A percentile compares a stretch with the other conserved stretches of the same genome.
These are phyloP conservation scores for Scutellaria galericulata DNA, from an alignment of 257 asterid genomes.

Conservation along the genomic window DNA sequence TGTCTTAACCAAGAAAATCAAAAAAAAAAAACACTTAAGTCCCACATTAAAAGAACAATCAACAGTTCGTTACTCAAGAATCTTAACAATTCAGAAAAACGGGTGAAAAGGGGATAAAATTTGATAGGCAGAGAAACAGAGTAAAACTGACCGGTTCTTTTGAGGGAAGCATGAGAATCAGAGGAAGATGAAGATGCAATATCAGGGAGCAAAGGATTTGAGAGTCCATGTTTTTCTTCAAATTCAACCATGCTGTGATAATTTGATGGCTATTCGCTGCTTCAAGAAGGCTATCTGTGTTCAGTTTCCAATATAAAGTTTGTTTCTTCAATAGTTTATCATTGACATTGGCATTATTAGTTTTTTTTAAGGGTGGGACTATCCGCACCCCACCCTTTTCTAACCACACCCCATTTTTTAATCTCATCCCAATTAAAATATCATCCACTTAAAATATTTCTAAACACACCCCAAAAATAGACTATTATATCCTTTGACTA, in stretches of 20 bases:
- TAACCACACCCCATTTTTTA: too few relatives aligned
- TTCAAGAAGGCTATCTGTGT: neutral
- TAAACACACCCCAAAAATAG: too few relatives aligned
- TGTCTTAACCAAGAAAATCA: conserved; percentile 1
- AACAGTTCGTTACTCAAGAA: neutral
- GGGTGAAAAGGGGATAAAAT: neutral
- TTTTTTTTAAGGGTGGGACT: too few relatives aligned
- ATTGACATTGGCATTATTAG: neutral
- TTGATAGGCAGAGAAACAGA: neutral
- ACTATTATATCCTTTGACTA: too few relatives aligned
- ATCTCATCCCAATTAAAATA: too few relatives aligned
- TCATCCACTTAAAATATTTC: too few relatives aligned
- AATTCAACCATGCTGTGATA: conserved; percentile 38
- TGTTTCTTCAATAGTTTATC: too few relatives aligned
- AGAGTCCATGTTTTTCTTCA: conserved; percentile 34
- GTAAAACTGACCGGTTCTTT: conserved; percentile 48
- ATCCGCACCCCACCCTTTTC: too few relatives aligned
- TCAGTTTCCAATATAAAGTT: neutral
- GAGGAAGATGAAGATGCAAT: conserved; percentile 45
- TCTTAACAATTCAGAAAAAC: neutral
- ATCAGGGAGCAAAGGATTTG: conserved; percentile 46
- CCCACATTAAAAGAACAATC: neutral
- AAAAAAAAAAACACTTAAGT: neutral
- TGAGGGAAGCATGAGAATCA: conserved; percentile 40
- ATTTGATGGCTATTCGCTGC: neutral